A percentile compares a stretch with the other conserved stretches of the same genome.
phyloP scores from a whole-genome alignment of 768 basidiomycete genomes.

The Russula emetica region DNA sequence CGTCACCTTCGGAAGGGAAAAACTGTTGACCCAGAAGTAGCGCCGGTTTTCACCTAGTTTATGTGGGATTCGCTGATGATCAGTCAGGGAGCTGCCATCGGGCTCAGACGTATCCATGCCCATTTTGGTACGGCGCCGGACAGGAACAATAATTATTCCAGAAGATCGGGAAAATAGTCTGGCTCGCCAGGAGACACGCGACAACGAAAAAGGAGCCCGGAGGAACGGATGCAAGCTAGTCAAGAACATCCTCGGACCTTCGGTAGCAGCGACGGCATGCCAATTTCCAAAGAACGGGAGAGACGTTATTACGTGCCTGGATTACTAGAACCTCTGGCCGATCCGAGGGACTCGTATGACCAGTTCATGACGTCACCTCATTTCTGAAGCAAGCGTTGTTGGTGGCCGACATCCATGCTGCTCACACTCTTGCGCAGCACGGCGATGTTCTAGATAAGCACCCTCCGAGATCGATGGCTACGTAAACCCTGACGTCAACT shows the following conservation, averaged over 20 bases:
- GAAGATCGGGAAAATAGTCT: not conserved
- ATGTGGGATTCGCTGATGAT: conserved; percentile 5
- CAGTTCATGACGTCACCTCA: conserved; percentile 8
- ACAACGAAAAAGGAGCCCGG: not conserved
- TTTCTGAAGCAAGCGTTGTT: not conserved
- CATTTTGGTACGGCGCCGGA: not conserved
- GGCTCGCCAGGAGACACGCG: not conserved
- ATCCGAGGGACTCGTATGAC: conserved; percentile 1
- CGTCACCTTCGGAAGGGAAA: not conserved
- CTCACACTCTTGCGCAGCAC: not conserved
- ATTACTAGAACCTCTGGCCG: not conserved
- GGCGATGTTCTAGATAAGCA: conserved; percentile 3
- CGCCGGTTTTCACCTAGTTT: conserved; percentile 6
- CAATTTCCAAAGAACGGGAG: not conserved
- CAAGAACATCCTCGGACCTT: not conserved
- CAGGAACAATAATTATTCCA: conserved; percentile 9
- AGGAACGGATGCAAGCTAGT: not conserved
- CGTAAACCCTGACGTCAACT: not conserved
- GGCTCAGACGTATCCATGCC: not conserved
- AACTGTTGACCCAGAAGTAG: not conserved
- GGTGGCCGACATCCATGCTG: not conserved
- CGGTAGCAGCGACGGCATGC: not conserved
- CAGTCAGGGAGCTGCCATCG: conserved; percentile 1
- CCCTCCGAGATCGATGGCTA: not conserved
- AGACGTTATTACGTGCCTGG: not conserved